Evolutionary conservation across 2,329 filamentous ascomycete genomes (phyloP).

Genomic region (Fusarium xyrophilum): DNA sequence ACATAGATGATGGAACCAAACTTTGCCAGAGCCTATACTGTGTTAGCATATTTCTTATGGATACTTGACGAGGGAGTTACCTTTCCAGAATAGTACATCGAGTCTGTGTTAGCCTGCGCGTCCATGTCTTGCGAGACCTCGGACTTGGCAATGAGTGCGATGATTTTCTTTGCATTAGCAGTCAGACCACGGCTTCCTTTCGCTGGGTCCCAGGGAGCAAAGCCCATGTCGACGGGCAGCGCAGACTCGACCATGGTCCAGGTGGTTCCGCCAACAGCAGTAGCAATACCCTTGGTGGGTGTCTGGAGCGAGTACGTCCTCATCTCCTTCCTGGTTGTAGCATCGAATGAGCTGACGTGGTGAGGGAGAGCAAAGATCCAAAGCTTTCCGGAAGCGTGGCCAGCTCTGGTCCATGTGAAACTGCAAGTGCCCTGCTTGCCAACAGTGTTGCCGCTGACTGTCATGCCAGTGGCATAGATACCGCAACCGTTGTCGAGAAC

Average conservation of each 20-base stretch:
- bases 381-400: conserved; percentile 64
- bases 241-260: conserved; percentile 80
- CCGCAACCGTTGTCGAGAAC: conserved; percentile 79
- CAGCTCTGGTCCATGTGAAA: conserved; percentile 75
- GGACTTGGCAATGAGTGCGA: conserved; percentile 67
- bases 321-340: conserved; percentile 56
- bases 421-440: conserved; percentile 72
- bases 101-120: conserved; percentile 76
- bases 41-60: neutral
- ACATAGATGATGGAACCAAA: conserved; percentile 74
- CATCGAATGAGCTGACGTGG: conserved; percentile 78
- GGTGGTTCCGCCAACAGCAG: conserved; percentile 71
- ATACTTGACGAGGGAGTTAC: conserved; percentile 46
- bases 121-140: conserved; percentile 81
- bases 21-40: conserved; percentile 70
- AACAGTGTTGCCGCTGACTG: conserved; percentile 67
- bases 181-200: conserved; percentile 59
- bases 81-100: conserved; percentile 94
- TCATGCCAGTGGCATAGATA: conserved; percentile 71
- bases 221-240: conserved; percentile 77
- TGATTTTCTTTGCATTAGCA: conserved; percentile 61
- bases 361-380: conserved; percentile 91
- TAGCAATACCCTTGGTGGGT: conserved; percentile 83
- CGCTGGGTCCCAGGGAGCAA: conserved; percentile 76
- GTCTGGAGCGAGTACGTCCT: conserved; percentile 72